phyloP scores from a whole-genome alignment of 2,329 filamentous ascomycete species.

The Aspergillus fumigatus region DNA sequence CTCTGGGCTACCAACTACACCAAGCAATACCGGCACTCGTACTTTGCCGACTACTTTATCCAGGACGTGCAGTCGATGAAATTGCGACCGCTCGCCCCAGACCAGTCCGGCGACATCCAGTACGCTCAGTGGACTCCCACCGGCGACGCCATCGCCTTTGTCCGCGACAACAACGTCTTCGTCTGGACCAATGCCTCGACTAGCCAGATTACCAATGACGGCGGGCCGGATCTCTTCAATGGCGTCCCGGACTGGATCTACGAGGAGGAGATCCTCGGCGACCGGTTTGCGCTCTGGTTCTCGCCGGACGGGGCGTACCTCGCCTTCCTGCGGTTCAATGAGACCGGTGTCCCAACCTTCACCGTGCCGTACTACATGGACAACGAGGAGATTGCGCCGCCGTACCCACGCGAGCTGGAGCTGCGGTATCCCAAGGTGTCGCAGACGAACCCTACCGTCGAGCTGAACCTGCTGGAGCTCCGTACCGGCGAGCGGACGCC shows the following conservation, averaged over 20 bases:
- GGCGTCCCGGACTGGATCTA: constrained; percentile 96
- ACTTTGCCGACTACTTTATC: constrained; percentile 63
- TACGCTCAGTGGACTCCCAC: constrained; percentile 59
- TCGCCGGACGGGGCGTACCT: constrained; percentile 78
- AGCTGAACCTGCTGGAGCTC: constrained; percentile 56
- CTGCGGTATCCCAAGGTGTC: constrained; percentile 67
- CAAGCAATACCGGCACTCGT: constrained; percentile 65
- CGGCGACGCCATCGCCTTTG: constrained; percentile 60
- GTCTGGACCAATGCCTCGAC: constrained; percentile 53
- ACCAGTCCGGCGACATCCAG: constrained; percentile 62
- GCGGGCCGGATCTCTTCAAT: constrained; percentile 79
- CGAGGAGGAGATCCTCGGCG: constrained; percentile 72
- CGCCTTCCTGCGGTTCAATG: constrained; percentile 82
- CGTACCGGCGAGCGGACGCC: constrained; percentile 42
- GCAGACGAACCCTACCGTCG: constrained; percentile 61
- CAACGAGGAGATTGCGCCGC: constrained; percentile 51
- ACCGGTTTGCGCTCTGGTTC: constrained; percentile 84
- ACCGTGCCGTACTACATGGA: constrained; percentile 65
- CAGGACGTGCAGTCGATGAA: constrained; percentile 54
- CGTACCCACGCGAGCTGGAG: constrained; percentile 59
- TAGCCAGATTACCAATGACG: constrained; percentile 70
- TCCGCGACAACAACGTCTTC: constrained; percentile 63
- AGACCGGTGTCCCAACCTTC: constrained; percentile 64
- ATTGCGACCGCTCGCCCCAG: constrained; percentile 50
- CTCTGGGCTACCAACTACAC: constrained; percentile 63